Evolutionary conservation across 179 eudicot genomes (phyloP).

Genomic region (Beta corolliflora): DNA sequence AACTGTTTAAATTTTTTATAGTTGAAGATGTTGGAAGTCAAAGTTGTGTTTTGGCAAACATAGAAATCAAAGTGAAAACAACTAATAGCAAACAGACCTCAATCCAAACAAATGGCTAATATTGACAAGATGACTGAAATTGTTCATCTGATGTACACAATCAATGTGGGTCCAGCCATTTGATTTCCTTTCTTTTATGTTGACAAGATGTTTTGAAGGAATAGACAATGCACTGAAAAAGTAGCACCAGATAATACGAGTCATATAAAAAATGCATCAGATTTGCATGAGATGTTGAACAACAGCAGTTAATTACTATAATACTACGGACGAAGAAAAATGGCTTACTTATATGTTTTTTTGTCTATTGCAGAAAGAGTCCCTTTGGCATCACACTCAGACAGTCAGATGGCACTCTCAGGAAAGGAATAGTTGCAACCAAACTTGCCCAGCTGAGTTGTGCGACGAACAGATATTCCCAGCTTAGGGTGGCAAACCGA

Average conservation of each 20-base stretch:
- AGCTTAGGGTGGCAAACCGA: not conserved
- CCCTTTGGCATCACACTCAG: not conserved
- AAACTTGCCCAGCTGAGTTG: not conserved
- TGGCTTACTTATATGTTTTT: slow-evolving; percentile 7
- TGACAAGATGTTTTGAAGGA: not conserved
- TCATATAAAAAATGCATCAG: not conserved
- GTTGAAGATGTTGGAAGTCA: too few relatives aligned
- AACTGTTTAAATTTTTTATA: too few relatives aligned
- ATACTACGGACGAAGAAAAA: not conserved
- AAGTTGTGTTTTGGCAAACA: too few relatives aligned
- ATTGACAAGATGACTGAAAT: not conserved
- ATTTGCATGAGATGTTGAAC: not conserved
- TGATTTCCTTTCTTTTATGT: not conserved
- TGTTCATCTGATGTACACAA: not conserved
- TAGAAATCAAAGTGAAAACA: too few relatives aligned
- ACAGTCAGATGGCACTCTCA: not conserved
- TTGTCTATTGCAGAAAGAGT: not conserved
- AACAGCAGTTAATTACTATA: not conserved
- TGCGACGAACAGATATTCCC: not conserved
- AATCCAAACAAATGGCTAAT: slow-evolving; percentile 4
- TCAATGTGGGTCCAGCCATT: slow-evolving; percentile 4
- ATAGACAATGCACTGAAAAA: slow-evolving; percentile 4
- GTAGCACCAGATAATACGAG: not conserved
- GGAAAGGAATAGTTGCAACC: not conserved
- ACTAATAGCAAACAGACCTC: not conserved